These are phyloP conservation scores for Malus hybrid DNA, from an alignment of 331 rosid species.

Conservation along the genomic window DNA sequence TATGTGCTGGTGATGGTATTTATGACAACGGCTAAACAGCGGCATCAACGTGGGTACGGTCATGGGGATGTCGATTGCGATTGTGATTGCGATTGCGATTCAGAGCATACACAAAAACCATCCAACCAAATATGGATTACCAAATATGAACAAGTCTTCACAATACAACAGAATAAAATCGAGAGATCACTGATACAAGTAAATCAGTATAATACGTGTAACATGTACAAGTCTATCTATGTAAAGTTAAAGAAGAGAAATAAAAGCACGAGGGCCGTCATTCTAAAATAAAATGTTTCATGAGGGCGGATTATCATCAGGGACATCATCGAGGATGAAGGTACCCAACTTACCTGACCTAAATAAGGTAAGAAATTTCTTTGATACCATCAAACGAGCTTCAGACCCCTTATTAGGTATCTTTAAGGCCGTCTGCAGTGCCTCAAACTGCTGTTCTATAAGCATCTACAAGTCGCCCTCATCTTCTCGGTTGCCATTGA, in stretches of 20 bases:
- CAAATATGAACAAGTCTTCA: neutral
- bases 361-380: slow-evolving; percentile 70
- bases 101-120: neutral
- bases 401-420: slow-evolving; percentile 67
- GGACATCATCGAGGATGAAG: slow-evolving; percentile 83
- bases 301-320: slow-evolving; percentile 11
- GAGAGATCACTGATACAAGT: neutral
- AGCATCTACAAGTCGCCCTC: slow-evolving; percentile 67
- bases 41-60: neutral
- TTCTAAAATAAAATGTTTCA: neutral
- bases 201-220: neutral
- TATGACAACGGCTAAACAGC: neutral
- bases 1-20: no score
- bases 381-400: slow-evolving; percentile 78
- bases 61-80: neutral
- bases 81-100: neutral
- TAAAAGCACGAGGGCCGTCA: neutral
- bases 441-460: slow-evolving; percentile 53
- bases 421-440: slow-evolving; percentile 38
- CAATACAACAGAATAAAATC: neutral
- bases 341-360: slow-evolving; percentile 82
- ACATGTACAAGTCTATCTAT: neutral
- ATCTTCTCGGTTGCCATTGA: slow-evolving; percentile 50
- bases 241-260: neutral
- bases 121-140: neutral